Evolutionary conservation across 2,329 filamentous ascomycete genomes (phyloP), one percentile per base, ranked within the genome.

Genomic region (Fusarium duplospermum): DNA sequence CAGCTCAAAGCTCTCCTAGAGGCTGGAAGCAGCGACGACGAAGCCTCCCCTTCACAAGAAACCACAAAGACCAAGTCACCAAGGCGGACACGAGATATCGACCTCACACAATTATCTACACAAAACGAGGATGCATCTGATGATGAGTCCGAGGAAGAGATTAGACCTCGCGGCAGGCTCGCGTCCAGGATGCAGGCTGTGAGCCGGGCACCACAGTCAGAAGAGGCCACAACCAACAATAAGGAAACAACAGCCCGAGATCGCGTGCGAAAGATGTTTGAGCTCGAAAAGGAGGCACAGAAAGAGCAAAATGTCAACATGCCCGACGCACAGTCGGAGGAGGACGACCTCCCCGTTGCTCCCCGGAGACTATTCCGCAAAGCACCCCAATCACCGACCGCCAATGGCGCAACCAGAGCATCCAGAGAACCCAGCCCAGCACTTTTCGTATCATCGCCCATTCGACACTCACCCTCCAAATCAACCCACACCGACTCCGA

Each of bases 141-240:
- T 14, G 83, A 88, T 57, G 81, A 82, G 29, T 80, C 81, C 5
- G 82, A 83, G 24, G 75, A 80, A 40, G 77, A 80, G 6, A 66
- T 87, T 4, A 84, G 85, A 52, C 92, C 92, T 1, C 87, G 88
- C 64, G 92, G 92, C 27, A 88, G 89, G 62, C 85, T 94, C 74
- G 92, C 92, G 14, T 87, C 92, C 18, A 87, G 90, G 61, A 90
- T 94, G 87, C 87, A 89, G 70, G 87, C 80, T 47, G 75, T 70
- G 35, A 65, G 69, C 24, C 57, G 73, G 40, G 79, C 75, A 10
- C 74, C 75, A 13, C 69, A 64, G 27, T 36, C 64, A 29, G 24
- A 29, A 38, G 59, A 58, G n/a, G 33, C 20, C 31, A 13, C 54
- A 24, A 61, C 27, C 27, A 67, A 71, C 18, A 62, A 62, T 29